A percentile compares a stretch with the other conserved stretches of the same genome.
Conservation (phyloP, 768 basidiomycete genomes). For the Phanerochaete carnosa region DNA sequence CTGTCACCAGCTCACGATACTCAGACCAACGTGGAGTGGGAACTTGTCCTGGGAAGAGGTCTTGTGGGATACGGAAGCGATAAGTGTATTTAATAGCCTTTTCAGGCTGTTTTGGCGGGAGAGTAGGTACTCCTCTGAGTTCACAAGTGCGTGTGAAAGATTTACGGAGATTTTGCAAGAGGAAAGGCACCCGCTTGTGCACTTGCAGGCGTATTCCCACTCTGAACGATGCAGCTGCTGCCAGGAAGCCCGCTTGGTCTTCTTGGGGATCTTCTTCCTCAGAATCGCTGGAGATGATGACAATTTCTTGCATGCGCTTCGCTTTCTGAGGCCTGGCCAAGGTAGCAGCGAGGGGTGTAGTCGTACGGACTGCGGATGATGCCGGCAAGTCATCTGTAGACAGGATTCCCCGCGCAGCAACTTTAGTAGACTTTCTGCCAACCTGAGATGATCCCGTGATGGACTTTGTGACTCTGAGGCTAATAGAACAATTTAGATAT, state of each 20-base stretch:
- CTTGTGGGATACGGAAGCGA: constrained; percentile 13
- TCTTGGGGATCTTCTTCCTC: constrained; percentile 8
- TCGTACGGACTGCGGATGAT: not conserved
- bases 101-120: constrained; percentile 4
- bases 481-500: not conserved
- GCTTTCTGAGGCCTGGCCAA: not conserved
- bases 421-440: not conserved
- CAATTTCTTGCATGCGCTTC: not conserved
- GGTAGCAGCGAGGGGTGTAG: not conserved
- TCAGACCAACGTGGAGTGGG: constrained; percentile 9
- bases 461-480: not conserved
- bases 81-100: constrained; percentile 5
- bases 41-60: not conserved
- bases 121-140: constrained; percentile 32
- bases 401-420: not conserved
- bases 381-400: not conserved
- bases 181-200: constrained; percentile 44
- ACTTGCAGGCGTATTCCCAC: not conserved
- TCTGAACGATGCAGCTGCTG: constrained; percentile 11
- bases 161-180: constrained; percentile 45
- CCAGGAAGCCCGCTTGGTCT: constrained; percentile 10
- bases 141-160: constrained; percentile 47
- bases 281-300: constrained; percentile 5
- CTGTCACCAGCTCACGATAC: constrained; percentile 11
- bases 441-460: not conserved